Evolutionary conservation across 768 basidiomycete genomes (phyloP).

Genomic region (Leccinum ochraceum): DNA sequence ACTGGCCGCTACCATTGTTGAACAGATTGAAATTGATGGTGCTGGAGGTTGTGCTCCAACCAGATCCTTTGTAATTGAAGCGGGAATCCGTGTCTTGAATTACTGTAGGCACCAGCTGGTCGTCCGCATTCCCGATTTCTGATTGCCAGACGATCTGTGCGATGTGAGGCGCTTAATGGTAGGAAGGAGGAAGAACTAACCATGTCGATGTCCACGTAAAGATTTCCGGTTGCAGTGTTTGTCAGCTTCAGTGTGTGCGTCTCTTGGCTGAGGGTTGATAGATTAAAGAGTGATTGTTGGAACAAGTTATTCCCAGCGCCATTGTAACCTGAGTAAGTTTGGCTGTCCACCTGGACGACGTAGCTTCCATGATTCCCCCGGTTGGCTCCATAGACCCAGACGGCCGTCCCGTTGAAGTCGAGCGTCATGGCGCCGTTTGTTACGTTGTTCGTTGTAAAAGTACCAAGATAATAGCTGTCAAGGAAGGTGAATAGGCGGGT

Average conservation of each 20-base stretch:
- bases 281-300: constrained; percentile 43
- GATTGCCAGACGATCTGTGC: constrained; percentile 33
- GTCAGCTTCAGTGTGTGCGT: constrained; percentile 38
- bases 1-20: constrained; percentile 46
- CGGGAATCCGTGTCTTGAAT: constrained; percentile 40
- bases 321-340: constrained; percentile 26
- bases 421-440: constrained; percentile 39
- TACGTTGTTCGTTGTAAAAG: constrained; percentile 41
- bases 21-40: constrained; percentile 40
- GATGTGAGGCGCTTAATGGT: not conserved
- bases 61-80: constrained; percentile 40
- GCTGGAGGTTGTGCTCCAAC: constrained; percentile 36
- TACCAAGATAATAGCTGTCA: constrained; percentile 39
- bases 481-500: not conserved
- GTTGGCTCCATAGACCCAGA: constrained; percentile 53
- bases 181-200: constrained; percentile 17
- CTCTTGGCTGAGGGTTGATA: constrained; percentile 33
- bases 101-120: constrained; percentile 17
- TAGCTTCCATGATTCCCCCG: constrained; percentile 49
- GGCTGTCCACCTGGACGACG: constrained; percentile 42
- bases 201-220: constrained; percentile 49
- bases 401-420: constrained; percentile 49
- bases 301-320: constrained; percentile 35
- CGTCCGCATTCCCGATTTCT: constrained; percentile 20
- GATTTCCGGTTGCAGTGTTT: constrained; percentile 35